Base-by-base conservation (phyloP, 2,329 filamentous ascomycete species). In the Penicillium digitatum region DNA sequence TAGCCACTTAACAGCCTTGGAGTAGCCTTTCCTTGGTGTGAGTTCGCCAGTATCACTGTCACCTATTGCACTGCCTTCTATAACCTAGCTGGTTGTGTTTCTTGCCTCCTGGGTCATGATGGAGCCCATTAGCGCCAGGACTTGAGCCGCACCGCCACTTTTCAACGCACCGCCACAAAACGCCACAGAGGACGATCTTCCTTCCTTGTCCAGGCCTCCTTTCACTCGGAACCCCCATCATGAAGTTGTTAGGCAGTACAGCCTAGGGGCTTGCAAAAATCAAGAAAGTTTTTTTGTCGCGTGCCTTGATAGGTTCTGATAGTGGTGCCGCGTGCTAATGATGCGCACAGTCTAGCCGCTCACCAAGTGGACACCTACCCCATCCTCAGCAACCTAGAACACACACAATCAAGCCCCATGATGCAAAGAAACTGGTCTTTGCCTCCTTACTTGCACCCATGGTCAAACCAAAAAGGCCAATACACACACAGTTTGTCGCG, bases 381-480 rank as follows among this genome's bases (percentile, higher is more conserved):
- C 48, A n/a, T 24, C 14, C n/a, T 16, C 20, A 31, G 24, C 16
- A 46, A 37, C 31, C 39, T 42, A 42, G 34, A 48, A 37, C 37
- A 31, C 20, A 12, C 11, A 18, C 14, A 3, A 37, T 20, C 24
- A 38, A 38, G 49, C 20, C 29, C 22, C 40, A 47, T 52, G 42
- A 52, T 27, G 49, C 26, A 37, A 37, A 16, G 27, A 18, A 18
- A 32, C 7, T 24, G 5, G 9, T 42, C 18, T 34, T 50, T 14
- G 48, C 29, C 50, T 52, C 49, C 40, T 45, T 52, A 45, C 50
- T 29, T 46, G 40, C 32, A 24, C 32, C 12, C 43, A 45, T 38
- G 24, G 32, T n/a, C 31, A 26, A 47, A 38, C 18, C 18, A 48
- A 20, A 39, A 52, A 38, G 47, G 26, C 42, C 34, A 48, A 52